These are phyloP conservation scores for Candida loeiensis DNA, from an alignment of 805 yeast species.

Conservation along the genomic window DNA sequence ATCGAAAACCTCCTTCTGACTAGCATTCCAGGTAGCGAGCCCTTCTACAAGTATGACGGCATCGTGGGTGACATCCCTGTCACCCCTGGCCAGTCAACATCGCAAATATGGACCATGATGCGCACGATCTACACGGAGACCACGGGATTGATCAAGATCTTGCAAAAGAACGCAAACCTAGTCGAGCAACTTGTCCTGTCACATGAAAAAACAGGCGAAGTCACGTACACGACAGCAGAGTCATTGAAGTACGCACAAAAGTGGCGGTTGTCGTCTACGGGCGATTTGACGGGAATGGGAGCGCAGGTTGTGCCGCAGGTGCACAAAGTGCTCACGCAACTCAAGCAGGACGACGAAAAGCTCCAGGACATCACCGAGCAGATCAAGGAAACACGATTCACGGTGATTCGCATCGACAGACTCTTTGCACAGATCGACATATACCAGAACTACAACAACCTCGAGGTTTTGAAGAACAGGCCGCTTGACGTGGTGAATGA, in stretches of 20 bases:
- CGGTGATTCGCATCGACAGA: constrained; percentile 22
- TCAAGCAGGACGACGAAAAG: constrained; percentile 5
- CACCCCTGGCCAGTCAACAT: background rate
- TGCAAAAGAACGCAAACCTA: constrained; percentile 17
- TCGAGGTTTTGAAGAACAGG: constrained; percentile 16
- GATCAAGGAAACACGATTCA: constrained; percentile 15
- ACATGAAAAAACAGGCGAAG: constrained; percentile 2
- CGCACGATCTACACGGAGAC: constrained; percentile 23
- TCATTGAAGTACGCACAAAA: constrained; percentile 10
- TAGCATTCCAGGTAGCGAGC: background rate
- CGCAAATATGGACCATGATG: background rate
- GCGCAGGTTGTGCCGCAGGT: constrained; percentile 2
- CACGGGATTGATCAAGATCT: constrained; percentile 22
- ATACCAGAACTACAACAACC: constrained; percentile 13
- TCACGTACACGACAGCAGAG: constrained; percentile 1
- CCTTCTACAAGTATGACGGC: constrained; percentile 17
- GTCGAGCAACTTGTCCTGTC: constrained; percentile 6
- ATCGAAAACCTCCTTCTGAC: background rate
- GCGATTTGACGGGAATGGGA: constrained; percentile 10
- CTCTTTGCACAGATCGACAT: constrained; percentile 25
- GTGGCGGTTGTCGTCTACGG: constrained; percentile 17
- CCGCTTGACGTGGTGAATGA: constrained; percentile 32
- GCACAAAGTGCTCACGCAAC: constrained; percentile 1
- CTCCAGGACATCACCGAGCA: constrained; percentile 10
- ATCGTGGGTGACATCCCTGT: constrained; percentile 5